Evolutionary conservation across 192 early-diverging fungal genomes (phyloP), one percentile per base, ranked within the genome.

Genomic region (Chytriomyces sp.): DNA sequence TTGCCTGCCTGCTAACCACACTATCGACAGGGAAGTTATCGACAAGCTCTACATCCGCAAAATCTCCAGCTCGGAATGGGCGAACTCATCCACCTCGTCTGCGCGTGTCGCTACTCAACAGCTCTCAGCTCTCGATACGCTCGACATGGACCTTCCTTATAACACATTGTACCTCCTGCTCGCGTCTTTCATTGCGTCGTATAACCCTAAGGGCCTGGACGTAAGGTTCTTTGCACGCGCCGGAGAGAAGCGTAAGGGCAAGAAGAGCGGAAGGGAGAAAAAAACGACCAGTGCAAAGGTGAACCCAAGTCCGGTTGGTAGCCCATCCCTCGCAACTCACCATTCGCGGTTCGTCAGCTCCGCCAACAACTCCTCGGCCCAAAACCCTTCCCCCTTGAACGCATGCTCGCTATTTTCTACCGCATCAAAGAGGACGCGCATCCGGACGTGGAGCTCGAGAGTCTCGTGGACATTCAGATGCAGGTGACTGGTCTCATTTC

Each of bases 371-470:
- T 97, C 2, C 75, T 94, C 8, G 97, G 97, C 0, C 96, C 97
- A 1, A 95, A 92, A 72, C 72, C 89, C 5, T 99, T 99, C 82
- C 91, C 91, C 0, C 81, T 99, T n/a, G 96, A 99, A 70, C 87
- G 97, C 28, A 91, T 99, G 93, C 76, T 96, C 72, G 97, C 97
- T 44, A 98, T 99, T 53, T 98, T 98, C 78, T 94, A 96, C 77
- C 92, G 76, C 72, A 83, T 83, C 52, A 36, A 79, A 28, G 68
- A 79, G 14, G 75, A 83, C 52, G 89, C 87, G 34, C 36, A 31
- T 14, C 14, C 32, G 25, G 66, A 56, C 10, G 66, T n/a, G 5
- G 52, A 68, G 3, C 88, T 92, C 4, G 92, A 94, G 22, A 85
- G 88, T 57, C 87, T 82, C 4, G 85, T 95, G 4, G 93, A 94